Conservation (phyloP, 139 green algal species). For the Tetraselmis striata region DNA sequence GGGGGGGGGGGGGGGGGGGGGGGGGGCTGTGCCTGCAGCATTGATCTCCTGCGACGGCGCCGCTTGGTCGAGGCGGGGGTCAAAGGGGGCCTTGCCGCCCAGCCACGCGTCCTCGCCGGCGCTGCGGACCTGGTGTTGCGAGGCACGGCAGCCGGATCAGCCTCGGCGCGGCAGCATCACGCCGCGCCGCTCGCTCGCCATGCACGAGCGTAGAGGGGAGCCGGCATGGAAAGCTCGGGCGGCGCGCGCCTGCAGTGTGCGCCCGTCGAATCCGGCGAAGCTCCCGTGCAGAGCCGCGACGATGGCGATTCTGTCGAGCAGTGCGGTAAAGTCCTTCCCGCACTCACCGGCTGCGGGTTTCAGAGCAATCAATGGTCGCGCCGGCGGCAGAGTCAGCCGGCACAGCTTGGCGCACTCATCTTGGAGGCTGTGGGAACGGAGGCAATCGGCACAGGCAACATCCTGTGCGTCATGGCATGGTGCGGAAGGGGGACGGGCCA, state of each 20-base stretch:
- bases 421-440: neutral
- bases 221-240: neutral
- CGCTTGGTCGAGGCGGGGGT: constrained; percentile 36
- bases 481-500: no score
- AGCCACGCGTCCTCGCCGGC: constrained; percentile 65
- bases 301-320: constrained; percentile 46
- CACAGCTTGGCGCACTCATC: no score
- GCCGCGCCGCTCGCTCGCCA: neutral
- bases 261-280: constrained; percentile 42
- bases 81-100: constrained; percentile 32
- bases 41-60: constrained; percentile 1
- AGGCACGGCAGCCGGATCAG: neutral
- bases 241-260: constrained; percentile 34
- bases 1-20: no score
- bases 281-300: constrained; percentile 26
- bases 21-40: neutral
- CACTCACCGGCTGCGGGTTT: neutral
- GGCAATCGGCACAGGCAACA: neutral
- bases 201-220: neutral
- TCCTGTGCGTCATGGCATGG: neutral
- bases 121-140: constrained; percentile 25
- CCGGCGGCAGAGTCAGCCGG: no score
- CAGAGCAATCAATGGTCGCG: neutral
- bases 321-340: constrained; percentile 31
- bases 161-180: neutral